These are phyloP conservation scores for Ceratocystis ficicola DNA, from an alignment of 2,329 filamentous ascomycete genomes.

Conservation along the genomic window DNA sequence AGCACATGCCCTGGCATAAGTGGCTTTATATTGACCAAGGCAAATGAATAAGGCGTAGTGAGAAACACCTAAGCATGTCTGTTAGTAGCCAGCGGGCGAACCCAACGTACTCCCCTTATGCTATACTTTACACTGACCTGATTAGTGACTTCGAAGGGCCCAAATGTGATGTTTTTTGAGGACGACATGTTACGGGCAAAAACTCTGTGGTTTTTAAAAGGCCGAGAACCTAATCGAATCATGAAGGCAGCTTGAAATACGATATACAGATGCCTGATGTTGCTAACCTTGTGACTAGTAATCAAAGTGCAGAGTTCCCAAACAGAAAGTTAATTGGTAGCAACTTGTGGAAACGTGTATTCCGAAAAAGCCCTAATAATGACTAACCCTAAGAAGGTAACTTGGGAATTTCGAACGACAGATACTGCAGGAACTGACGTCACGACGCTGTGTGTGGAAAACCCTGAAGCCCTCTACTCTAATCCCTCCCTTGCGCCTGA, in stretches of 20 bases:
- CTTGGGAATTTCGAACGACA: not conserved
- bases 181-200: slow-evolving; percentile 16
- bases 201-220: not conserved
- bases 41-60: slow-evolving; percentile 65
- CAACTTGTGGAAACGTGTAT: slow-evolving; percentile 6
- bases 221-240: not conserved
- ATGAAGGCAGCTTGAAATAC: not conserved
- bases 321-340: not conserved
- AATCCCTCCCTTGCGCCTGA: not conserved
- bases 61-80: slow-evolving; percentile 61
- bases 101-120: slow-evolving; percentile 10
- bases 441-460: not conserved
- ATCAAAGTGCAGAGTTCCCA: not conserved
- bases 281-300: not conserved
- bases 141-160: slow-evolving; percentile 61
- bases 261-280: not conserved
- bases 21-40: slow-evolving; percentile 89
- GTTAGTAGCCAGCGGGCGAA: not conserved
- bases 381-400: not conserved
- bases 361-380: too few relatives aligned
- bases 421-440: not conserved
- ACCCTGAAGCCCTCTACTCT: not conserved
- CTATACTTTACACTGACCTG: slow-evolving; percentile 41
- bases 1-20: slow-evolving; percentile 88
- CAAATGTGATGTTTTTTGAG: slow-evolving; percentile 48